Conservation (phyloP, 305 asterid species). For the Rubia peregrina region DNA sequence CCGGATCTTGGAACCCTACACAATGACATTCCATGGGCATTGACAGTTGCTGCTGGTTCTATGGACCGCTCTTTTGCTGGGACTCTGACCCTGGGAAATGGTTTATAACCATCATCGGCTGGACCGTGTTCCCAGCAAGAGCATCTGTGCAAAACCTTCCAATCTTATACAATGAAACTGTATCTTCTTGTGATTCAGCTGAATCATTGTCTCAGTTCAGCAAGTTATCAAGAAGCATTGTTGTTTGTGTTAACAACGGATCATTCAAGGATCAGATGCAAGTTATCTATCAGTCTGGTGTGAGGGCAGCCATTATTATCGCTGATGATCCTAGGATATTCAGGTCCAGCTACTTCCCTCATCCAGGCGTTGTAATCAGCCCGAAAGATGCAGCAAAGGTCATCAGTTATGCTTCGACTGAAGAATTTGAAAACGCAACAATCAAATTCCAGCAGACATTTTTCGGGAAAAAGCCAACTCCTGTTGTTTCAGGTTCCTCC, state of each 20-base stretch:
- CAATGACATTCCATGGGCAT: slow-evolving; percentile 54
- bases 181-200: slow-evolving; percentile 30
- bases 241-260: background rate
- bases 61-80: slow-evolving; percentile 46
- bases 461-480: slow-evolving; percentile 54
- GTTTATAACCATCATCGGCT: slow-evolving; percentile 30
- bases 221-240: background rate
- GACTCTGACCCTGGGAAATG: slow-evolving; percentile 36
- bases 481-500: slow-evolving; percentile 39
- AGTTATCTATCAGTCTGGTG: background rate
- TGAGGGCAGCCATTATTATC: background rate
- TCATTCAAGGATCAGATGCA: background rate
- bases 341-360: slow-evolving; percentile 1
- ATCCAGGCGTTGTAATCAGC: slow-evolving; percentile 3
- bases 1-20: slow-evolving; percentile 31
- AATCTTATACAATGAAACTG: slow-evolving; percentile 34
- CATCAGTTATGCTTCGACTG: background rate
- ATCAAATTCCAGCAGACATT: slow-evolving; percentile 31
- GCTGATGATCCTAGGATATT: background rate
- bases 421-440: background rate
- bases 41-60: slow-evolving; percentile 45
- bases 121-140: slow-evolving; percentile 53
- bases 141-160: slow-evolving; percentile 25
- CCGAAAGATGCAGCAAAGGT: background rate
- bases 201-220: background rate